Conservation (phyloP, 805 yeast genomes). For the Pichia deserticola region DNA sequence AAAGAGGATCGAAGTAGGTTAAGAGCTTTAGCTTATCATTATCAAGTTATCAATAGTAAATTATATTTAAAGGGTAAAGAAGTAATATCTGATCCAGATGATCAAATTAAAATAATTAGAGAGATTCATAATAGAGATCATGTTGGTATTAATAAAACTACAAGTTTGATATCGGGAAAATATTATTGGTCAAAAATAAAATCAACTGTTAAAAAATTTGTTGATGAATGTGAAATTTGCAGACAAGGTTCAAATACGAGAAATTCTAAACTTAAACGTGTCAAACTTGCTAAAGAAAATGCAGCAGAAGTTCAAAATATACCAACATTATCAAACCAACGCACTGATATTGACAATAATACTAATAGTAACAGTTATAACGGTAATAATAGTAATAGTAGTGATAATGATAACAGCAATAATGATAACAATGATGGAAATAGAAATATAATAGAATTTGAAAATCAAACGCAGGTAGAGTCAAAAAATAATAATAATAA, state of each 20-base stretch:
- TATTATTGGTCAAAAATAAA: conserved; percentile 92
- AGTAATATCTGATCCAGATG: conserved; percentile 69
- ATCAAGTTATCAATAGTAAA: conserved; percentile 62
- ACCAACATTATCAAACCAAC: conserved; percentile 1
- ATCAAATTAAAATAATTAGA: conserved; percentile 68
- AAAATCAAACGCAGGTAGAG: too few species aligned
- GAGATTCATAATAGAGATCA: conserved; percentile 63
- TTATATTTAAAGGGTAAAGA: conserved; percentile 55
- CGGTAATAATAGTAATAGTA: too few species aligned
- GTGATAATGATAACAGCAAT: too few species aligned
- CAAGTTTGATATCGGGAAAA: conserved; percentile 65
- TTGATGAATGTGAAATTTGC: conserved; percentile 71
- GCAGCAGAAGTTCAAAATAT: not conserved
- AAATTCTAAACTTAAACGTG: not conserved
- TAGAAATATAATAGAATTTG: not conserved
- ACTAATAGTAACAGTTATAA: too few species aligned
- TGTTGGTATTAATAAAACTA: conserved; percentile 84
- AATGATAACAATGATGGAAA: not conserved
- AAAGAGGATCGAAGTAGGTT: conserved; percentile 84
- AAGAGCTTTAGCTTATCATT: conserved; percentile 73
- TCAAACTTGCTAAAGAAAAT: not conserved
- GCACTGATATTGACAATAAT: not conserved
- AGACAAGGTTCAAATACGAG: conserved; percentile 29
- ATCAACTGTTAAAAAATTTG: conserved; percentile 74
- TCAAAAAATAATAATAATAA: not conserved